Base-by-base conservation (phyloP, 2,329 filamentous ascomycete species). In the Aspergillus pseudotamarii region DNA sequence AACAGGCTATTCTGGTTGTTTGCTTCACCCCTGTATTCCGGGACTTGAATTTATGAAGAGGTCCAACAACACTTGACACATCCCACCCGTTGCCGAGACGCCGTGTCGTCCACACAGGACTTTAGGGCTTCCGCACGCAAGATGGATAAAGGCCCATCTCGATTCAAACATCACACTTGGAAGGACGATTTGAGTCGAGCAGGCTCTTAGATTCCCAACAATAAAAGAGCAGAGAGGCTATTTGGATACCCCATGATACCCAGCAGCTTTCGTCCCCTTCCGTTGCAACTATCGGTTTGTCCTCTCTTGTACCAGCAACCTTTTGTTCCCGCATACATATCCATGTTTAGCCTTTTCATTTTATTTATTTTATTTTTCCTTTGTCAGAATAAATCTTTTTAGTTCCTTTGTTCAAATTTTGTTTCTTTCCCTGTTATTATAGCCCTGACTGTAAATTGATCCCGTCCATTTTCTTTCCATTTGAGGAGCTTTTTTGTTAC, bases 241-340 rank as follows among this genome's bases (percentile, higher is more conserved):
- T 75, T 77, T 77, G 75, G 73, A 75, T 76, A 76, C 71, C 73
- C 72, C 69, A 68, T 77, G 75, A 78, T 78, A 78, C 75, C 75
- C 76, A 66, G 68, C 70, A 77, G 72, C 73, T 73, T 75, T 73
- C 69, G 65, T 67, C 69, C 64, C 64, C 64, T 69, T 68, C 67
- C 68, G 67, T 73, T 75, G 73, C 71, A 75, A 71, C 73, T 68
- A 76, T 75, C 73, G 67, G 72, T 71, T 72, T 71, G 66, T 75
- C 71, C 68, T 73, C 71, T 66, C 64, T 69, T 72, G 68, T 65
- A 67, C 65, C 68, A 67, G 63, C 66, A 58, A 60, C 63, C 60
- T 59, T 59, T 70, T 65, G 64, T 69, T 67, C 65, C 61, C 67
- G 68, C 70, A 71, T 73, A 68, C 66, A 69, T 75, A 74, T 72